A percentile compares a stretch with the other conserved stretches of the same genome.
Conservation (phyloP, 768 basidiomycete species). For the Nidularia pulvinata region DNA sequence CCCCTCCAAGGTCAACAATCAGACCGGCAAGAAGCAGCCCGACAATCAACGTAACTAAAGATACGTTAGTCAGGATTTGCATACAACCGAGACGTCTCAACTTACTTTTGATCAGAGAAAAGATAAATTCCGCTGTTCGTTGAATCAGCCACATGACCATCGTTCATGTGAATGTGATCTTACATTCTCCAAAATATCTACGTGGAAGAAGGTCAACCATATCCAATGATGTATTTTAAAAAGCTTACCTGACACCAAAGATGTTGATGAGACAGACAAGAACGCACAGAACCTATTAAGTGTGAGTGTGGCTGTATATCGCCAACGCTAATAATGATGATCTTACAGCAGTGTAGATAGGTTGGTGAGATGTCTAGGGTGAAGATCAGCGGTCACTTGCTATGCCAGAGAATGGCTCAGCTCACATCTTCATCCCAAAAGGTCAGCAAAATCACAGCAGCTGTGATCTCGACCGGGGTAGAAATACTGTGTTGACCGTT, state of each 20-base stretch:
- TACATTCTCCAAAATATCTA: constrained; percentile 68
- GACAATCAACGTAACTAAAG: constrained; percentile 54
- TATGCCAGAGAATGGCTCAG: constrained; percentile 1
- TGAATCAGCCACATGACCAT: not conserved
- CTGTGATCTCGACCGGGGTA: constrained; percentile 74
- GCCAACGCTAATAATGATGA: too few species aligned
- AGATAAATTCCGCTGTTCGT: constrained; percentile 59
- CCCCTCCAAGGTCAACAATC: constrained; percentile 78
- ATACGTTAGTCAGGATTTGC: not conserved
- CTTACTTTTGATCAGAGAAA: constrained; percentile 66
- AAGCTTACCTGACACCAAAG: constrained; percentile 60
- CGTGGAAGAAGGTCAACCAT: not conserved
- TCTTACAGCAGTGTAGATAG: constrained; percentile 51
- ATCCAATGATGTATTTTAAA: not conserved
- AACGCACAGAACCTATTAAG: constrained; percentile 42
- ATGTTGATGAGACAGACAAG: constrained; percentile 64
- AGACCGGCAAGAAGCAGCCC: constrained; percentile 63
- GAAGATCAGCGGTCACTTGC: not conserved
- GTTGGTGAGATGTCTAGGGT: constrained; percentile 43
- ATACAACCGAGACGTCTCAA: not conserved
- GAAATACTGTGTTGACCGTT: constrained; percentile 39
- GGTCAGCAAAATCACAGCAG: constrained; percentile 64
- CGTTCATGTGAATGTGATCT: constrained; percentile 3
- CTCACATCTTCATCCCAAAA: constrained; percentile 71
- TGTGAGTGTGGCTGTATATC: too few species aligned